phyloP scores from a whole-genome alignment of 2,329 filamentous ascomycete genomes.

The Nothopassalora personata region DNA sequence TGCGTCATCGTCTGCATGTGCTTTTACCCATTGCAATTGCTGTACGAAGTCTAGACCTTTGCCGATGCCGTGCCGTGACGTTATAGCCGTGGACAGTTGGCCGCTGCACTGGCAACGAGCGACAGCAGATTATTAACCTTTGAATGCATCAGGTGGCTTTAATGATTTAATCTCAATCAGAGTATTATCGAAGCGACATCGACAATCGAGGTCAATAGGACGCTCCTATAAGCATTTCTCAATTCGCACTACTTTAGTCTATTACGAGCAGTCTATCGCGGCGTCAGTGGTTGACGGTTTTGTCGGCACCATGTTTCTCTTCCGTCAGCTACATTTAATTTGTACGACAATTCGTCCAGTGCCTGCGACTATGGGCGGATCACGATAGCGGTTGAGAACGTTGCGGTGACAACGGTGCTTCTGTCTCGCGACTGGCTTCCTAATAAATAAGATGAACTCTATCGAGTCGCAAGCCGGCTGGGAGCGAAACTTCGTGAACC shows the following conservation, averaged over 20 bases:
- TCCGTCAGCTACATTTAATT: neutral
- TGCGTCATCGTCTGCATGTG: no score
- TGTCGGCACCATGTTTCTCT: neutral
- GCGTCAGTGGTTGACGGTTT: neutral
- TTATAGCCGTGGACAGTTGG: no score
- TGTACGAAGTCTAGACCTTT: no score
- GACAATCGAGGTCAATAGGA: no score
- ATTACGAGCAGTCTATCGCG: neutral
- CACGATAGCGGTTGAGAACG: neutral
- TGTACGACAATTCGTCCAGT: neutral
- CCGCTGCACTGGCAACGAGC: no score
- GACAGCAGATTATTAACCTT: no score
- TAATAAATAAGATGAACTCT: neutral
- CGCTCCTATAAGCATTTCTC: neutral
- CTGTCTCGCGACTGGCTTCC: neutral
- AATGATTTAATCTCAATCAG: no score
- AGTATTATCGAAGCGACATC: no score
- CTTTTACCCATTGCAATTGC: no score
- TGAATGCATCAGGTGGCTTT: no score
- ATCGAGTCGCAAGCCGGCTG: neutral
- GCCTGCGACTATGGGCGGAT: neutral
- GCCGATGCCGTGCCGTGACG: no score
- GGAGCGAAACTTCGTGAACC: neutral
- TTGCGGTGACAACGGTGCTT: neutral
- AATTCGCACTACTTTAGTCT: neutral